Percentiles rank a stretch among this genome's conserved stretches.
phyloP scores from a whole-genome alignment of 1,284 basidiomycete genomes.

The Spongiforma sp. region DNA sequence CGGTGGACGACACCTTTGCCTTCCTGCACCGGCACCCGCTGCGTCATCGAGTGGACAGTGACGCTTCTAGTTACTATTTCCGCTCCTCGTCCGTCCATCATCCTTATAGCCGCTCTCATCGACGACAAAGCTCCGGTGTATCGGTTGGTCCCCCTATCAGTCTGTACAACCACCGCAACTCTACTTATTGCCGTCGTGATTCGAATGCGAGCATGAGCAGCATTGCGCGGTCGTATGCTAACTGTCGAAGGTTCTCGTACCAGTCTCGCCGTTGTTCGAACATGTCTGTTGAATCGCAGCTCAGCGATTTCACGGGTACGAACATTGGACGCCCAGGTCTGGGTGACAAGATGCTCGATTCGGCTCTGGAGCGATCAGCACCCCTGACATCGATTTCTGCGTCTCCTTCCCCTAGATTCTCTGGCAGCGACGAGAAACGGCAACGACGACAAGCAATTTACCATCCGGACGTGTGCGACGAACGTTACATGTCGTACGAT shows the following conservation, averaged over 20 bases:
- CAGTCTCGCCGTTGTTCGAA: slow-evolving; percentile 70
- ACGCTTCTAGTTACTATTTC: slow-evolving; percentile 80
- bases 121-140: slow-evolving; percentile 51
- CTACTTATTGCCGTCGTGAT: slow-evolving; percentile 53
- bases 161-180: slow-evolving; percentile 71
- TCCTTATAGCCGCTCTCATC: slow-evolving; percentile 48
- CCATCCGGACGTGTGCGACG: slow-evolving; percentile 28
- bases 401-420: slow-evolving; percentile 58
- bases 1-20: slow-evolving; percentile 75
- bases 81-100: slow-evolving; percentile 40
- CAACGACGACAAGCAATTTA: too few relatives aligned
- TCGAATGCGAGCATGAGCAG: slow-evolving; percentile 61
- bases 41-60: slow-evolving; percentile 70
- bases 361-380: slow-evolving; percentile 57
- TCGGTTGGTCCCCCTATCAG: slow-evolving; percentile 71
- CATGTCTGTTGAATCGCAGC: slow-evolving; percentile 64
- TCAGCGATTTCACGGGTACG: slow-evolving; percentile 65
- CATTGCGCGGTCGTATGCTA: slow-evolving; percentile 56
- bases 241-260: slow-evolving; percentile 58
- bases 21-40: slow-evolving; percentile 54
- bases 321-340: slow-evolving; percentile 74
- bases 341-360: slow-evolving; percentile 89
- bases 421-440: slow-evolving; percentile 27
- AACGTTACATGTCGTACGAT: slow-evolving; percentile 56
- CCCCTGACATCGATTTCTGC: slow-evolving; percentile 72